These are phyloP conservation scores for Ananas comosus DNA, from an alignment of 176 grass and related monocot species.

Conservation along the genomic window DNA sequence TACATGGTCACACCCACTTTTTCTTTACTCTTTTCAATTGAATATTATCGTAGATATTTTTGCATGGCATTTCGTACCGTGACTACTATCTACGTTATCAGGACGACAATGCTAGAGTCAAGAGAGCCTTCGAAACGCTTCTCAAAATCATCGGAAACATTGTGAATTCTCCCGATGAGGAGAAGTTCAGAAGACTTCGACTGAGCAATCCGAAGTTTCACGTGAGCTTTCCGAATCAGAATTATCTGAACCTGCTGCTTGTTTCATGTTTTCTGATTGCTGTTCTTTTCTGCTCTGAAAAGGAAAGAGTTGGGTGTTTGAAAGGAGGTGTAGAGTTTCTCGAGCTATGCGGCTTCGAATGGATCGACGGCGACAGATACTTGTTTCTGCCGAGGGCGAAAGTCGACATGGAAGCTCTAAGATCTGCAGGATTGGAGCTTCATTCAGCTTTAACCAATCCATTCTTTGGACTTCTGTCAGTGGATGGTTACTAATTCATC, in stretches of 20 bases:
- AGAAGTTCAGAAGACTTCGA: slow-evolving; percentile 68
- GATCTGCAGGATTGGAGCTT: slow-evolving; percentile 32
- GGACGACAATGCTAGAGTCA: slow-evolving; percentile 49
- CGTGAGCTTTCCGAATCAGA: slow-evolving; percentile 19
- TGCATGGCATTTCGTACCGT: background rate
- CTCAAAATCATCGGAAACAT: slow-evolving; percentile 53
- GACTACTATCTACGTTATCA: background rate
- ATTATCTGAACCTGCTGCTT: background rate
- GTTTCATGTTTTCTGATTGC: background rate
- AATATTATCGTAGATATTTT: too few species aligned
- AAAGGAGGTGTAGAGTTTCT: slow-evolving; percentile 62
- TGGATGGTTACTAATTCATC: slow-evolving; percentile 4
- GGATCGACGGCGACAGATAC: slow-evolving; percentile 30
- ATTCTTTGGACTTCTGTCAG: slow-evolving; percentile 69
- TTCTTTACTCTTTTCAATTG: background rate
- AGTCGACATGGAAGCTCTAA: slow-evolving; percentile 34
- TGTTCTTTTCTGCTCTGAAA: slow-evolving; percentile 12
- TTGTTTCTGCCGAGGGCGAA: slow-evolving; percentile 46
- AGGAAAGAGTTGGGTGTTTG: slow-evolving; percentile 56
- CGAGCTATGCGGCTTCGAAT: slow-evolving; percentile 76
- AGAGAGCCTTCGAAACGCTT: slow-evolving; percentile 59
- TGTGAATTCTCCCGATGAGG: slow-evolving; percentile 57
- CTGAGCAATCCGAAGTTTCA: slow-evolving; percentile 59
- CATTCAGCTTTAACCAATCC: slow-evolving; percentile 60
- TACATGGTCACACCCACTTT: background rate